A percentile compares a stretch with the other conserved stretches of the same genome.
Evolutionary conservation across 2,329 filamentous ascomycete species (phyloP).

Genomic region (Juglanconis sp.): DNA sequence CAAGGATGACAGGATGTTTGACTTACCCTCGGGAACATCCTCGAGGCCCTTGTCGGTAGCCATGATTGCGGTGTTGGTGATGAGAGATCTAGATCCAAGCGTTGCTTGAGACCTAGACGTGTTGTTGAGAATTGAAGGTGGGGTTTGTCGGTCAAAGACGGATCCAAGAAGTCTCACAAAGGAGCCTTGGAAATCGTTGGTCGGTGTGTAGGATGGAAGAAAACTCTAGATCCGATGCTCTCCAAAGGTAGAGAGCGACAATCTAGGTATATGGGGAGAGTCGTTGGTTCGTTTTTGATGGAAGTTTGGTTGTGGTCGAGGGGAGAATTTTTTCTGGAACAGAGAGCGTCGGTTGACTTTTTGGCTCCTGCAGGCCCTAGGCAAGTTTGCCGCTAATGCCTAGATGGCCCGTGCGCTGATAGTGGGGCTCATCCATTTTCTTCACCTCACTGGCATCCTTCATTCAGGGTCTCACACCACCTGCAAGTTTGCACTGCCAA

Average conservation of each 20-base stretch:
- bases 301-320: conserved; percentile 12
- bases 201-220: conserved; percentile 27
- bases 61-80: conserved; percentile 77
- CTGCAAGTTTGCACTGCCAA: background rate
- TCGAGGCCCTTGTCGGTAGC: conserved; percentile 97
- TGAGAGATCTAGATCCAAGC: conserved; percentile 69
- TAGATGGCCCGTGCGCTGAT: conserved; percentile 5
- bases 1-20: conserved; percentile 6
- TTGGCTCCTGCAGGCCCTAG: background rate
- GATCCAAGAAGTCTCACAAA: conserved; percentile 33
- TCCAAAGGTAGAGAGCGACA: conserved; percentile 38
- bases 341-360: background rate
- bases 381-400: conserved; percentile 2
- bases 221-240: conserved; percentile 49
- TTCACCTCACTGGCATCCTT: background rate
- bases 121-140: conserved; percentile 32
- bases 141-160: conserved; percentile 31
- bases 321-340: conserved; percentile 8
- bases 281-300: conserved; percentile 11
- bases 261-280: conserved; percentile 15
- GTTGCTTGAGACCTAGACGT: conserved; percentile 69
- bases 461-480: background rate
- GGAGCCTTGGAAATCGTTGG: conserved; percentile 26
- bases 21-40: conserved; percentile 92
- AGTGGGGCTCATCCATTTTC: conserved; percentile 2